Conservation (phyloP, 768 basidiomycete species). For the Suillus paluster region DNA sequence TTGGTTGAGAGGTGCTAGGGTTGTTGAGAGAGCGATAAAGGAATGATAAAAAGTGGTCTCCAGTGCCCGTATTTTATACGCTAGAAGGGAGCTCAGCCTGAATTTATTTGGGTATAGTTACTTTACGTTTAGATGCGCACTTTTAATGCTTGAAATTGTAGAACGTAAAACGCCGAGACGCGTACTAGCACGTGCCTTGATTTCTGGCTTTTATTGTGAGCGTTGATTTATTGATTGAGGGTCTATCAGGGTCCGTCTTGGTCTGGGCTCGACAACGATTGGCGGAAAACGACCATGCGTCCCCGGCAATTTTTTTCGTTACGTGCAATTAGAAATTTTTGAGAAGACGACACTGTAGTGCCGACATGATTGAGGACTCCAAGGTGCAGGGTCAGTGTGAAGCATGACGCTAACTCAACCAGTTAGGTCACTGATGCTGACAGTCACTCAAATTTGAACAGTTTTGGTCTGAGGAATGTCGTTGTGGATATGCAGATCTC, state of each 20-base stretch:
- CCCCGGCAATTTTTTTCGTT: not conserved
- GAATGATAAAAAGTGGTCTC: not conserved
- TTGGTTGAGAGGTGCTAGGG: slow-evolving; percentile 2
- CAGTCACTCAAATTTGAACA: not conserved
- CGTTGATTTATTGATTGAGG: not conserved
- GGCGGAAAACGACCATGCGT: not conserved
- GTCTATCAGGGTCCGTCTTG: not conserved
- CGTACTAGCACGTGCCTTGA: not conserved
- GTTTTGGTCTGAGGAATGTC: not conserved
- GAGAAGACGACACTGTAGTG: not conserved
- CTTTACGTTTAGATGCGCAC: not conserved
- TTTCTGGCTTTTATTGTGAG: not conserved
- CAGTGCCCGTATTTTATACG: not conserved
- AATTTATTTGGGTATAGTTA: not conserved
- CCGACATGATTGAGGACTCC: not conserved
- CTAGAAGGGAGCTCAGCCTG: not conserved
- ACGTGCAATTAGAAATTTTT: not conserved
- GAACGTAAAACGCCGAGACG: not conserved
- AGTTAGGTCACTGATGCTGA: not conserved
- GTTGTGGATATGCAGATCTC: not conserved
- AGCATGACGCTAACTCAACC: not conserved
- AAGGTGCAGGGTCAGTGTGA: not conserved
- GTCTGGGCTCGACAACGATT: not conserved
- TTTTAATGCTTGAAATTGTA: not conserved
- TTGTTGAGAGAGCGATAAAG: not conserved